These are phyloP conservation scores for Blastobotrys indianensis DNA, from an alignment of 1,139 yeast species.

Conservation along the genomic window DNA sequence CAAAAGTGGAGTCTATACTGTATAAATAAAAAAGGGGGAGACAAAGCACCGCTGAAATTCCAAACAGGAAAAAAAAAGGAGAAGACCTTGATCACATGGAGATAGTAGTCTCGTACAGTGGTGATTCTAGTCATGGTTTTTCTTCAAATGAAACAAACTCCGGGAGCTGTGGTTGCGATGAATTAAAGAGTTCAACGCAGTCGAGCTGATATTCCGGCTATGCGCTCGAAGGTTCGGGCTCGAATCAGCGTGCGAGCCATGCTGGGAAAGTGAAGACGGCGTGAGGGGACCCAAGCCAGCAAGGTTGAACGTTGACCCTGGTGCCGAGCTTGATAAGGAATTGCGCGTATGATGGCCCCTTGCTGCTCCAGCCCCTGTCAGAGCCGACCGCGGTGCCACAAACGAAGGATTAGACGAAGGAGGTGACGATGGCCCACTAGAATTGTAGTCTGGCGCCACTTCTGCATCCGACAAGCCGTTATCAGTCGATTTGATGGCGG, in stretches of 20 bases:
- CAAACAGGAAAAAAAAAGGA: no score
- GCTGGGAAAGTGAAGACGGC: background rate
- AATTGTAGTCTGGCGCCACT: conserved; percentile 30
- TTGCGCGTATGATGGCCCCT: conserved; percentile 1
- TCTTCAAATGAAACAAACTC: conserved; percentile 7
- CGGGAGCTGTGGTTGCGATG: conserved; percentile 12
- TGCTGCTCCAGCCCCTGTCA: no score
- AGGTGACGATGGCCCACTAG: conserved; percentile 5
- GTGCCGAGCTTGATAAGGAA: conserved; percentile 10
- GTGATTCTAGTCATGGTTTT: conserved; percentile 4
- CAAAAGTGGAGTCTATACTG: background rate
- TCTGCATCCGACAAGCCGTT: conserved; percentile 21
- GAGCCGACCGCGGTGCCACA: conserved; percentile 1
- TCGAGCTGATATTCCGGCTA: conserved; percentile 11
- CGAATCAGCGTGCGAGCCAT: background rate
- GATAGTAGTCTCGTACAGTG: no score
- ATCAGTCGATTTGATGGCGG: conserved; percentile 44
- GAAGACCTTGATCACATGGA: no score
- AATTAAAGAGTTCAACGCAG: conserved; percentile 10
- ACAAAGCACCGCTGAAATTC: background rate
- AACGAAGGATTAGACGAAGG: conserved; percentile 13
- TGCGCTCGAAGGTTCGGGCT: conserved; percentile 6
- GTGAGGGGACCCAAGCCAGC: conserved; percentile 4
- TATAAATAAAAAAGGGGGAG: background rate
- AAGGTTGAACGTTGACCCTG: conserved; percentile 14